phyloP scores from a whole-genome alignment of 2,329 filamentous ascomycete species.

The Lanzia echinophila region DNA sequence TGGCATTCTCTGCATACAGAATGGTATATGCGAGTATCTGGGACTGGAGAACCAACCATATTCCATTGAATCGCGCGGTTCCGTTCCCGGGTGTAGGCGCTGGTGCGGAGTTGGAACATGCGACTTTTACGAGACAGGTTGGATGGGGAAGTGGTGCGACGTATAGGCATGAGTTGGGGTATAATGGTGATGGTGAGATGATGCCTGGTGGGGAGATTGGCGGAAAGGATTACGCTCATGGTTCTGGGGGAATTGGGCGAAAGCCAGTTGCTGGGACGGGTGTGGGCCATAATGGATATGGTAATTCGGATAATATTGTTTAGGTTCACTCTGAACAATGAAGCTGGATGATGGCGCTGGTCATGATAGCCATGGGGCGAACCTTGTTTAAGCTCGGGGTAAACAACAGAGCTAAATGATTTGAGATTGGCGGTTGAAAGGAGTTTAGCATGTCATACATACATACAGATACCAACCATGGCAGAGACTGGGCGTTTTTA shows the following conservation, averaged over 20 bases:
- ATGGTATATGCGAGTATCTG: slow-evolving; percentile 63
- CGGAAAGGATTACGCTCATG: neutral
- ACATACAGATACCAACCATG: neutral
- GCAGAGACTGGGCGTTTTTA: too few relatives aligned
- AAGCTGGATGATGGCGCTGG: neutral
- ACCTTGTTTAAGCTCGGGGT: neutral
- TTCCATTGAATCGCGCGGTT: slow-evolving; percentile 53
- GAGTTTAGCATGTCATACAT: neutral
- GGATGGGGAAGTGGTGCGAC: slow-evolving; percentile 45
- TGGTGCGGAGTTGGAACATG: slow-evolving; percentile 42
- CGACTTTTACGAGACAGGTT: slow-evolving; percentile 51
- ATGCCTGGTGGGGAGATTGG: neutral
- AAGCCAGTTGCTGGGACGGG: neutral
- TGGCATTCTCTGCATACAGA: slow-evolving; percentile 59
- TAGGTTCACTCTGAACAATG: neutral
- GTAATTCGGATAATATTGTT: slow-evolving; percentile 2
- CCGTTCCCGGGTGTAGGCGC: slow-evolving; percentile 41
- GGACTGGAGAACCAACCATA: slow-evolving; percentile 62
- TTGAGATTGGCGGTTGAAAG: neutral
- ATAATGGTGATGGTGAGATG: neutral
- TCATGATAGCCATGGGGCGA: neutral
- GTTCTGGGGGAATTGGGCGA: neutral
- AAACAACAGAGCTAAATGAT: neutral
- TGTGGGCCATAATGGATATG: neutral
- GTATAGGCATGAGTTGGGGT: neutral